Base-by-base conservation (phyloP, 345 rosid genomes). In the Pelargonium nanum region DNA sequence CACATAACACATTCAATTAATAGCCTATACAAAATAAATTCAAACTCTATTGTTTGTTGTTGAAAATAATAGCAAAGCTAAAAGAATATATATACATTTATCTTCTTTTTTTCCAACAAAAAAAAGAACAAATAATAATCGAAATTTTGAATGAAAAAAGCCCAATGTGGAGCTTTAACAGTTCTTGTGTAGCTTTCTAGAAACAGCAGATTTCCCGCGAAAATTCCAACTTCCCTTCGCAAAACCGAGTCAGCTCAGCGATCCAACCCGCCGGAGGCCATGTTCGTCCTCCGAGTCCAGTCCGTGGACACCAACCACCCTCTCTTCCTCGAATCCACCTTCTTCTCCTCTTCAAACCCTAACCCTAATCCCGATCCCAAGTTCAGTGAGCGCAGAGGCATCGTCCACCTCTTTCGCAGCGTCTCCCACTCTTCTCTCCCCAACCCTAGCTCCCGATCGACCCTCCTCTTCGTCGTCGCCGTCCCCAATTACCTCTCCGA, bases 261-360 rank as follows among this genome's bases (percentile, higher is more conserved):
- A 53, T 40, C 25, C 22, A n/a, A 40, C 52, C 6, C 5, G 4
- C 2, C 19, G 1, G 5, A 9, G 1, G 64, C 61, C 58, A 92
- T 87, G 99, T 89, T 84, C 74, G 53, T 78, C 68, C 82, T 93
- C 65, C 81, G 81, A 71, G 90, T 87, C 59, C 97, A 93, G 81
- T 89, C 95, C 1, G 92, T 89, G 22, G 96, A 93, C 82, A 53
- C 65, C 24, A 78, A 87, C 58, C 85, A 77, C 22, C 79, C 81
- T 13, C 70, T 83, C 65, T 22, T 81, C 59, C 63, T 67, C 17
- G 84, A 82, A 65, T 85, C 80, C 60, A 54, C 76, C 34, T 72
- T 70, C 57, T 86, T 88, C 75, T 68, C 59, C 57, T 55, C 68
- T 53, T 57, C 77, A 15, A 58, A 56, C 23, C 65, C 77, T 30